Conservation (phyloP, 441 rosid genomes). For the Bruguiera hainesii region DNA sequence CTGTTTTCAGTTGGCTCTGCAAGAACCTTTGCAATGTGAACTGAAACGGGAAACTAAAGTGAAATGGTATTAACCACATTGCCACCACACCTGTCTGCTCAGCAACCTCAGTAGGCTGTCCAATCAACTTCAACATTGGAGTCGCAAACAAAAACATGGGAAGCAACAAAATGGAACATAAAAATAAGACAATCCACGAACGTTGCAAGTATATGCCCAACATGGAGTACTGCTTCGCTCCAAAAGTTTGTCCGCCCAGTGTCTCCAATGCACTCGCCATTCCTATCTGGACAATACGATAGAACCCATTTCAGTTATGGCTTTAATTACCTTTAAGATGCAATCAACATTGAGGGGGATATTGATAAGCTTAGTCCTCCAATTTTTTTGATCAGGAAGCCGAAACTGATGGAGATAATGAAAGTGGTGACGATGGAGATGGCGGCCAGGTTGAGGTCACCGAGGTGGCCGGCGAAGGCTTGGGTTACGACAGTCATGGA, state of each 20-base stretch:
- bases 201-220: conserved; percentile 58
- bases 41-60: conserved; percentile 47
- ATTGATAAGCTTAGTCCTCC: neutral
- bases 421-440: conserved; percentile 38
- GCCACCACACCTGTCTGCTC: conserved; percentile 45
- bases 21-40: conserved; percentile 47
- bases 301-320: neutral
- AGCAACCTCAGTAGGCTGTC: conserved; percentile 38
- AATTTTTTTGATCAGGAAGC: conserved; percentile 30
- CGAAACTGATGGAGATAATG: conserved; percentile 34
- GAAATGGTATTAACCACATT: conserved; percentile 48
- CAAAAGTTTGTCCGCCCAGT: conserved; percentile 70
- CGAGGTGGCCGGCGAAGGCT: conserved; percentile 42
- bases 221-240: conserved; percentile 55
- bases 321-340: neutral
- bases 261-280: conserved; percentile 75
- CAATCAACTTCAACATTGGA: conserved; percentile 41
- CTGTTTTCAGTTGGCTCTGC: conserved; percentile 49
- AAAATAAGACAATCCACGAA: conserved; percentile 40
- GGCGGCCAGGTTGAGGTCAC: conserved; percentile 41
- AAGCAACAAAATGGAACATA: conserved; percentile 36
- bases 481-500: conserved; percentile 41
- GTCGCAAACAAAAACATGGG: conserved; percentile 46
- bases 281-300: conserved; percentile 44
- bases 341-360: neutral